phyloP scores from a whole-genome alignment of 345 rosid genomes.

The Arabidopsis suecica region DNA sequence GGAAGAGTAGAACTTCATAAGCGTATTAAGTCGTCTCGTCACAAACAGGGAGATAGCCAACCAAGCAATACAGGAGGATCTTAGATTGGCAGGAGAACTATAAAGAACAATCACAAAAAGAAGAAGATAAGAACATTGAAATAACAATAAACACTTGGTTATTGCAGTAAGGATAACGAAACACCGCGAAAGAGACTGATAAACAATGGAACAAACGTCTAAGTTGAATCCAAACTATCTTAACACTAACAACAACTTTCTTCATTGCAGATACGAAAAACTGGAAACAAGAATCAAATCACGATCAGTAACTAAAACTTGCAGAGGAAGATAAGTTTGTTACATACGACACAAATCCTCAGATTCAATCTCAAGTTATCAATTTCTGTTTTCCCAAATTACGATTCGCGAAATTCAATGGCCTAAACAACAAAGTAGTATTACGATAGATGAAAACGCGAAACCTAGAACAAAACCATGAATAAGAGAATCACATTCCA shows the following conservation, averaged over 20 bases:
- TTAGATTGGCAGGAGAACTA: slow-evolving; percentile 24
- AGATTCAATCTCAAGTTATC: slow-evolving; percentile 9
- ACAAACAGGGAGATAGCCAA: background rate
- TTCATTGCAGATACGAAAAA: background rate
- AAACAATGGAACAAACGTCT: background rate
- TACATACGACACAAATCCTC: background rate
- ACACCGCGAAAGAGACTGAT: no score
- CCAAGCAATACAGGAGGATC: background rate
- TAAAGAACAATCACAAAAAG: background rate
- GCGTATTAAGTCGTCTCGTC: background rate
- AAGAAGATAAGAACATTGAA: background rate
- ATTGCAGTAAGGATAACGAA: no score
- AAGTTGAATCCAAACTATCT: background rate
- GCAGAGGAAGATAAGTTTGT: slow-evolving; percentile 9
- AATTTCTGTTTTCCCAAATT: background rate
- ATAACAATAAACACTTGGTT: background rate
- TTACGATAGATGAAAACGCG: background rate
- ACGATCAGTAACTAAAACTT: background rate
- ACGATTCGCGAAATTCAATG: background rate
- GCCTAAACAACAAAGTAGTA: background rate
- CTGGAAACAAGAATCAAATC: background rate
- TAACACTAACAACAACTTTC: slow-evolving; percentile 6
- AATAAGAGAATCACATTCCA: slow-evolving; percentile 27
- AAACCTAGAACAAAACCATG: slow-evolving; percentile 7
- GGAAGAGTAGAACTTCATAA: slow-evolving; percentile 31